Evolutionary conservation across 1,139 yeast genomes (phyloP), one percentile per base, ranked within the genome.

Genomic region (Hemisphaericaspora lyxosophila): DNA sequence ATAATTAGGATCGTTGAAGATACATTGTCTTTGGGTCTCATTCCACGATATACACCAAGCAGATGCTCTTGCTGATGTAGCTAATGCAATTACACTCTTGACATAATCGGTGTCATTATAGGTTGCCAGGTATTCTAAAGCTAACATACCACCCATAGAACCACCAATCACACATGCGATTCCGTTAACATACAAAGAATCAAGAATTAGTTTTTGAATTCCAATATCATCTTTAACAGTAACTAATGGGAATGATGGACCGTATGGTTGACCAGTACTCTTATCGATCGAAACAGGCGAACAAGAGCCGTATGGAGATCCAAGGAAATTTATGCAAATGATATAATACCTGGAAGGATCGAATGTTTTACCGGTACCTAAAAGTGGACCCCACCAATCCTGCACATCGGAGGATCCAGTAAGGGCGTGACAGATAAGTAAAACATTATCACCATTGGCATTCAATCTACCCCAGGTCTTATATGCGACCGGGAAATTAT

Each of bases 11-110:
- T 92, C 98, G 18, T 95, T 82, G 62, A 90, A 92, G 23, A 92
- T 88, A 48, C 95, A 82, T 59, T 92, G 98, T 52, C 98, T 77
- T 62, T 92, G 98, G 6, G 98, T 95, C 57, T 92, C 98, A 42
- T 95, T 92, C 98, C 98, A 92, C 4, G 96, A 86, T 39, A 92
- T 92, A 51, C 97, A 92, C 98, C 98, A 92, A 0, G 98, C 98
- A 6, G 95, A 85, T 32, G 92, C 95, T 53, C 95, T 73, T 0
- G 97, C 97, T 30, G 95, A 81, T 0, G 98, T 90, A 2, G 98
- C 98, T 40, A 92, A 67, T 0, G 97, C 95, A 16, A 92, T 82
- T 18, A 87, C 71, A 26, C 78, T 67, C 42, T 75, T 75, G 14
- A 92, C 95, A 54, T 80, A 92, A 3, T 70, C 75, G 2, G 73